phyloP scores from a whole-genome alignment of 345 rosid genomes.

The Eucalyptus paniculata region DNA sequence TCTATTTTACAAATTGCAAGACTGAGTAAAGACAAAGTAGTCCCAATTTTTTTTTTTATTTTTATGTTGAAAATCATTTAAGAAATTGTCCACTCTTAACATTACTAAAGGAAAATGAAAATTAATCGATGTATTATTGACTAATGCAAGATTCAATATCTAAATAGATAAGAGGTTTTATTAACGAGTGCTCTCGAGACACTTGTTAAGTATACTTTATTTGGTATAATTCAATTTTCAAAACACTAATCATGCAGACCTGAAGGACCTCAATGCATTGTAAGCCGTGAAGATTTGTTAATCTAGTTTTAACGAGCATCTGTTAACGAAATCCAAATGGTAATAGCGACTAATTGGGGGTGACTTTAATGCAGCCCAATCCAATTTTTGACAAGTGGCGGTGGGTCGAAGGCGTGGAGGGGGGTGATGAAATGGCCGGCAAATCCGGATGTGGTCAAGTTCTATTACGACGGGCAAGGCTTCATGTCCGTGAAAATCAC shows the following conservation, averaged over 20 bases:
- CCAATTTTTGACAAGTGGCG: constrained; percentile 59
- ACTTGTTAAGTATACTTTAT: neutral
- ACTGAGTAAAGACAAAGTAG: neutral
- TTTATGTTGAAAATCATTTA: neutral
- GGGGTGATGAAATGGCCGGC: constrained; percentile 28
- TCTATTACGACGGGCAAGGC: constrained; percentile 70
- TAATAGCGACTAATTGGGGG: neutral
- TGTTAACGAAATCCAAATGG: neutral
- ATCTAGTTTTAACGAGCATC: neutral
- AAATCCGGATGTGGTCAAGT: constrained; percentile 33
- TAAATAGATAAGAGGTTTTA: rapidly evolving
- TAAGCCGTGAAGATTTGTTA: neutral
- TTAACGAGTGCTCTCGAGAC: neutral
- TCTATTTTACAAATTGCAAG: neutral
- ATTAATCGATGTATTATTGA: neutral
- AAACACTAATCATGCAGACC: neutral
- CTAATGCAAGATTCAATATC: neutral
- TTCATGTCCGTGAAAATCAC: constrained; percentile 48
- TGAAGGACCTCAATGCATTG: neutral
- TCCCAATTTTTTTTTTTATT: neutral
- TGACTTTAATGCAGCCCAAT: constrained; percentile 10
- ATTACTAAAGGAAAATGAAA: neutral
- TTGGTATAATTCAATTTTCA: neutral
- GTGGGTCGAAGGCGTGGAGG: constrained; percentile 80
- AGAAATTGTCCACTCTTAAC: neutral